A percentile compares a stretch with the other conserved stretches of the same genome.
Evolutionary conservation across 495 filamentous ascomycete species (phyloP).

Genomic region (Neurospora sp.): DNA sequence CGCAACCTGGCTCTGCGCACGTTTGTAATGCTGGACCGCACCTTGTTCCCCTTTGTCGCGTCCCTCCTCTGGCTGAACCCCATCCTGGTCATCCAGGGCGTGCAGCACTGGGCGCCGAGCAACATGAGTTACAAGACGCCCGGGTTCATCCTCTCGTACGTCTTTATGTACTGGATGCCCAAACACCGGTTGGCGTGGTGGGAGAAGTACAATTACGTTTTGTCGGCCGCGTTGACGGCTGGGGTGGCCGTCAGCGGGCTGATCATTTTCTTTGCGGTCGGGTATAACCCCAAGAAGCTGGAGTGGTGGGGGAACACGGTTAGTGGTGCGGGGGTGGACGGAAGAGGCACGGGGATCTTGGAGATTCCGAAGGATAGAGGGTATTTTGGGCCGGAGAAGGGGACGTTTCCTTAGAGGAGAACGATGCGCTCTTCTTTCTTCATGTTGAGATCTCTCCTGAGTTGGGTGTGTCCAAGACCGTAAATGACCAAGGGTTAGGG

Average conservation of each 20-base stretch:
- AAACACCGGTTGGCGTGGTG: conserved; percentile 18
- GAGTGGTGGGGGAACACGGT: conserved; percentile 54
- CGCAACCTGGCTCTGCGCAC: conserved; percentile 8
- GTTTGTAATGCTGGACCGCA: conserved; percentile 18
- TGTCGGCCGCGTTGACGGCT: conserved; percentile 23
- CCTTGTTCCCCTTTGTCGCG: conserved; percentile 18
- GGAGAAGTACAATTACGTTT: conserved; percentile 46
- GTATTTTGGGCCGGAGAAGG: conserved; percentile 30
- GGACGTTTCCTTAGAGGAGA: conserved; percentile 18
- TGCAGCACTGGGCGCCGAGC: conserved; percentile 24
- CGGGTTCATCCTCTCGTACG: conserved; percentile 19
- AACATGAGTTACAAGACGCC: conserved; percentile 25
- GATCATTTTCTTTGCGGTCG: conserved; percentile 51
- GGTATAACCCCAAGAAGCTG: conserved; percentile 39
- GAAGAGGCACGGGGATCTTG: conserved; percentile 15
- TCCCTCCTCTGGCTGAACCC: conserved; percentile 22
- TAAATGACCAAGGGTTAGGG: neutral
- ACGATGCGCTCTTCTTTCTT: neutral
- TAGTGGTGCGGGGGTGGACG: conserved; percentile 21
- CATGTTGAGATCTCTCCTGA: neutral
- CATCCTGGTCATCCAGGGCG: conserved; percentile 22
- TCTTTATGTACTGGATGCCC: conserved; percentile 23
- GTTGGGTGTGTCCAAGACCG: neutral
- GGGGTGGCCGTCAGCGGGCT: conserved; percentile 27
- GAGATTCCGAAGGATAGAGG: conserved; percentile 20